phyloP scores from a whole-genome alignment of 176 grass and related monocot genomes.

The Neostapfia colusana region DNA sequence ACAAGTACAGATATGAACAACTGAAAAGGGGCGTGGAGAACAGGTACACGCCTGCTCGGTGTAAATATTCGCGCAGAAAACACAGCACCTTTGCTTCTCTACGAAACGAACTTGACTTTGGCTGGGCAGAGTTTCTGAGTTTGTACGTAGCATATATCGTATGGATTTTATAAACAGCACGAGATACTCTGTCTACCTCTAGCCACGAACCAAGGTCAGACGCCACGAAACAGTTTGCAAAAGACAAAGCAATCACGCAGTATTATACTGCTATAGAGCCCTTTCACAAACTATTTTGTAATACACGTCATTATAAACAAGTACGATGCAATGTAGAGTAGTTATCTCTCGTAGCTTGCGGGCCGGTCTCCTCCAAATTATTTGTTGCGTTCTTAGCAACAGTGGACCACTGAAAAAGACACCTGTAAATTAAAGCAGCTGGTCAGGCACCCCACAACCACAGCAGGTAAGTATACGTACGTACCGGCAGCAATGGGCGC shows the following conservation, averaged over 20 bases:
- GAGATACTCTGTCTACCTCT: not conserved
- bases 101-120: not conserved
- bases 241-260: not conserved
- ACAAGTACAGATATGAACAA: not conserved
- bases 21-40: too few relatives aligned
- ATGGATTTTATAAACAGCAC: not conserved
- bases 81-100: not conserved
- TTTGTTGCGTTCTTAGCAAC: not conserved
- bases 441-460: conserved; percentile 3
- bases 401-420: conserved; percentile 29
- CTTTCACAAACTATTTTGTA: not conserved
- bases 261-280: not conserved
- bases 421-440: not conserved
- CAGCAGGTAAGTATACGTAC: not conserved
- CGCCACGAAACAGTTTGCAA: not conserved
- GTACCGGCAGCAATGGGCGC: not conserved
- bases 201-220: not conserved
- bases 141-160: not conserved
- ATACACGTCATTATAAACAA: not conserved
- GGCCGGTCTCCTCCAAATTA: not conserved
- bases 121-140: not conserved
- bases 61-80: not conserved
- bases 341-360: not conserved
- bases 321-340: not conserved
- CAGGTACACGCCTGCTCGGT: not conserved